Base-by-base conservation (phyloP, 306 rosid species). In the Castanea mollissima region DNA sequence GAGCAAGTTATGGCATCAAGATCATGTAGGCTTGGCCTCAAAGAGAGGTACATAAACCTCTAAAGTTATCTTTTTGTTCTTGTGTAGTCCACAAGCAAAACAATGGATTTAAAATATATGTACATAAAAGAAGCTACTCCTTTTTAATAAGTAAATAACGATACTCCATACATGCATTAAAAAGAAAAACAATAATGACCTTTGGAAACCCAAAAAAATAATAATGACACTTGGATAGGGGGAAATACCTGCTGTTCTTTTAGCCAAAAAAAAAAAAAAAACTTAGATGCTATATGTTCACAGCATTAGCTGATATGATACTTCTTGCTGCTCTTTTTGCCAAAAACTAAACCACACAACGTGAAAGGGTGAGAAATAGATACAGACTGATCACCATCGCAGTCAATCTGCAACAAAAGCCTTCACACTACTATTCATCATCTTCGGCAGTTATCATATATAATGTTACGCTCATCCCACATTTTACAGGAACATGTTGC, bases 201-300 rank as follows among this genome's bases (percentile, higher is more conserved):
- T 35, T 35, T 35, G 44, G 44, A 35, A 35, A 35, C 44, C 44
- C 2, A 68, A 38, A 10, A 68, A 72, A 1, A 55, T 55, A 55
- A 75, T 25, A 19, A 31, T 56, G 59, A 27, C 59, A 74, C 69
- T 63, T 70, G 57, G 51, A 77, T 52, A 13, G 57, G 55, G 19
- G 49, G 76, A 31, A 60, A 55, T 83, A 93, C 97, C 98, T 91
- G 98, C 97, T 1, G 10, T 35, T 35, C 44, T 35, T 35, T 35
- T 35, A 35, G 44, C 9, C 44, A 35, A 35, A 35, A 35, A 35
- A 35, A 35, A 35, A 35, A 6, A 6, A 35, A 35, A 35, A 35
- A 5, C 41, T 35, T 35, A 35, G 41, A 35, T 35, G 9, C 44
- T 35, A 35, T 6, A 35, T 35, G 2, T 35, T 35, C 44, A 6